These are phyloP conservation scores for Byssothecium circinans DNA, from an alignment of 2,329 filamentous ascomycete species.

Conservation along the genomic window DNA sequence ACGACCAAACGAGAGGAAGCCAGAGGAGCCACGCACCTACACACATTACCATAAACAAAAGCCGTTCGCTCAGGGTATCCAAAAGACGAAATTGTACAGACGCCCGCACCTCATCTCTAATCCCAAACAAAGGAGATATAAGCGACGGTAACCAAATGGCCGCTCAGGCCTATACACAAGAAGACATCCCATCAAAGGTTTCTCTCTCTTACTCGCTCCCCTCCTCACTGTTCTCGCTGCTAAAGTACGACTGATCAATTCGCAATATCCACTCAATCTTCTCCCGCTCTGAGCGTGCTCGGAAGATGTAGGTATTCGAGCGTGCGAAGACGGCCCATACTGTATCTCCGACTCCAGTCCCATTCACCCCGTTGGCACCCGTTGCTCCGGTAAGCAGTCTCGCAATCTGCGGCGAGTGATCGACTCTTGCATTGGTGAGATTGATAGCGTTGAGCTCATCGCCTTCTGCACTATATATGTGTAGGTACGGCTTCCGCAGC, in stretches of 20 bases:
- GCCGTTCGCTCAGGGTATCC: constrained; percentile 9
- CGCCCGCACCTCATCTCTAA: neutral
- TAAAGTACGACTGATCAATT: constrained; percentile 80
- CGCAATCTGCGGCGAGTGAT: constrained; percentile 86
- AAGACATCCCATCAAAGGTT: neutral
- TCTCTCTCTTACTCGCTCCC: neutral
- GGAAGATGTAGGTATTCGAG: constrained; percentile 94
- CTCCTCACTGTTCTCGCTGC: constrained; percentile 2
- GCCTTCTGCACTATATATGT: constrained; percentile 84
- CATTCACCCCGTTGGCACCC: constrained; percentile 9
- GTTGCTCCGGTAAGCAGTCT: constrained; percentile 60
- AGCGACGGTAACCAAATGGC: neutral
- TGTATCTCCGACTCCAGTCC: constrained; percentile 54
- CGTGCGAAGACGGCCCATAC: constrained; percentile 95
- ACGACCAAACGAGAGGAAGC: neutral
- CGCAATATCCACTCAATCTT: constrained; percentile 97
- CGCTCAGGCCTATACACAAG: neutral
- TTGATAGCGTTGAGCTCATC: constrained; percentile 91
- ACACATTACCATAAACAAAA: neutral
- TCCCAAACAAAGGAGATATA: neutral
- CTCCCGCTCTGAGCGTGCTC: constrained; percentile 82
- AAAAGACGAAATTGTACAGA: neutral
- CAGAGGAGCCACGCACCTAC: too few species aligned
- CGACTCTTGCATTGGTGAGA: constrained; percentile 84
- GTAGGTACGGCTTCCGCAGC: constrained; percentile 85